Conservation (phyloP, 225 moss, liverwort and hornwort species). For the Anthoceros angustus region DNA sequence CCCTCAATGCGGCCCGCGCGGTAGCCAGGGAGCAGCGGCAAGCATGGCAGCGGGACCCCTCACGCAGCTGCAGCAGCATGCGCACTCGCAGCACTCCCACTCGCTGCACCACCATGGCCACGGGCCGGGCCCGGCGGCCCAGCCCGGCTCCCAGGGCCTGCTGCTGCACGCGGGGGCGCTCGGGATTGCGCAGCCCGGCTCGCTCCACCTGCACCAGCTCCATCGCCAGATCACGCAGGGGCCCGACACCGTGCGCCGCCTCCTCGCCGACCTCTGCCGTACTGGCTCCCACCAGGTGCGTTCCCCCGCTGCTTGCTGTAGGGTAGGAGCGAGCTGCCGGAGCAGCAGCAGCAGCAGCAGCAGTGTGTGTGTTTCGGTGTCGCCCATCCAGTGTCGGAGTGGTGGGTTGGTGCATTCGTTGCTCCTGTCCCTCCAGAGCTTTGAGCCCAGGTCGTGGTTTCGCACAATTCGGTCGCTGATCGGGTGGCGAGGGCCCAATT, state of each 20-base stretch:
- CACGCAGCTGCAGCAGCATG: background rate
- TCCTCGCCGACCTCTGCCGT: conserved; percentile 37
- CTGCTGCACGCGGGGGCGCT: background rate
- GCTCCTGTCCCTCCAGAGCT: too few relatives aligned
- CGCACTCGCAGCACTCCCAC: conserved; percentile 5
- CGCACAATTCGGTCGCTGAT: too few relatives aligned
- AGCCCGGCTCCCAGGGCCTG: background rate
- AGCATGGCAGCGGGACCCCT: conserved; percentile 1
- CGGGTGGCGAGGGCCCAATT: background rate
- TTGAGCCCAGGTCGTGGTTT: too few relatives aligned
- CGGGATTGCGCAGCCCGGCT: background rate
- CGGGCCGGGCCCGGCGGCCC: background rate
- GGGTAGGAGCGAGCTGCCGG: background rate
- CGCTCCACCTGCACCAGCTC: conserved; percentile 4
- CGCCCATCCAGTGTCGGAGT: background rate
- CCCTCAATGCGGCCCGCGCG: conserved; percentile 4
- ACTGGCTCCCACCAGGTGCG: background rate
- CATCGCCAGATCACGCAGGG: background rate
- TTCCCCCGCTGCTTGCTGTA: background rate
- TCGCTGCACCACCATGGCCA: background rate
- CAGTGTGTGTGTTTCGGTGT: background rate
- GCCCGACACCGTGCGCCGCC: conserved; percentile 68
- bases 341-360: too few relatives aligned
- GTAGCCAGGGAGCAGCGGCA: background rate
- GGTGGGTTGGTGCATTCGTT: too few relatives aligned